Percentiles rank a stretch among this genome's conserved stretches.
These are phyloP conservation scores for Solanum stenotomum DNA, from an alignment of 257 asterid genomes.

Conservation along the genomic window DNA sequence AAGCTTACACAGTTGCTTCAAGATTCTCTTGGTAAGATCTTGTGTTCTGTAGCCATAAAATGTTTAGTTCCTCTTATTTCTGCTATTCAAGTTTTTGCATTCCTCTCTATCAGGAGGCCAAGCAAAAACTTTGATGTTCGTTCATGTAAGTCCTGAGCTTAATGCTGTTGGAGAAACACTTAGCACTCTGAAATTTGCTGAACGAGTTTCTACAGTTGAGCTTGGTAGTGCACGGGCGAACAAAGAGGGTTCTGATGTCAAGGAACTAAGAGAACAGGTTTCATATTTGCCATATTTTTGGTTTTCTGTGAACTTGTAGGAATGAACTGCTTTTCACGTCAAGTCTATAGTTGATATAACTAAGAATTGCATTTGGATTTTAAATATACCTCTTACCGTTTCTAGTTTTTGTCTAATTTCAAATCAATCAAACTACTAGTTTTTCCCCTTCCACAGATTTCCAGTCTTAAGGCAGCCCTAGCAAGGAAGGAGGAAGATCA, in stretches of 20 bases:
- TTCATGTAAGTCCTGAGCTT: conserved; percentile 76
- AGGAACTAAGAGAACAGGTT: conserved; percentile 83
- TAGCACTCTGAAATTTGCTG: conserved; percentile 85
- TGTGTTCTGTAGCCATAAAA: neutral
- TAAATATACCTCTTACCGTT: neutral
- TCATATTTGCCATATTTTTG: neutral
- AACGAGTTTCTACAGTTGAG: conserved; percentile 79
- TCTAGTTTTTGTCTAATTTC: neutral
- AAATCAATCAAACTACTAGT: neutral
- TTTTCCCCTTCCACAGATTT: conserved; percentile 35
- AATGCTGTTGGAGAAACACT: conserved; percentile 70
- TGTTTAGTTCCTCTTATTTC: neutral
- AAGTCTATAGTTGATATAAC: neutral
- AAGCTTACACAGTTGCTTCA: conserved; percentile 90
- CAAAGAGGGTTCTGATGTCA: conserved; percentile 64
- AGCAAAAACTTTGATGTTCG: conserved; percentile 81
- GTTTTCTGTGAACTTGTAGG: neutral
- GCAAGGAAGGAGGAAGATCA: conserved; percentile 50
- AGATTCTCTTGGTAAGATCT: conserved; percentile 66
- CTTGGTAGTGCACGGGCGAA: conserved; percentile 69
- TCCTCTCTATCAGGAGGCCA: conserved; percentile 53
- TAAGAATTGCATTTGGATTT: neutral
- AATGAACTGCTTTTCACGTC: neutral
- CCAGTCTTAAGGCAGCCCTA: conserved; percentile 63
- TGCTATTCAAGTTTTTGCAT: neutral